These are phyloP conservation scores for Candida tammaniensis DNA, from an alignment of 805 yeast species.

Conservation along the genomic window DNA sequence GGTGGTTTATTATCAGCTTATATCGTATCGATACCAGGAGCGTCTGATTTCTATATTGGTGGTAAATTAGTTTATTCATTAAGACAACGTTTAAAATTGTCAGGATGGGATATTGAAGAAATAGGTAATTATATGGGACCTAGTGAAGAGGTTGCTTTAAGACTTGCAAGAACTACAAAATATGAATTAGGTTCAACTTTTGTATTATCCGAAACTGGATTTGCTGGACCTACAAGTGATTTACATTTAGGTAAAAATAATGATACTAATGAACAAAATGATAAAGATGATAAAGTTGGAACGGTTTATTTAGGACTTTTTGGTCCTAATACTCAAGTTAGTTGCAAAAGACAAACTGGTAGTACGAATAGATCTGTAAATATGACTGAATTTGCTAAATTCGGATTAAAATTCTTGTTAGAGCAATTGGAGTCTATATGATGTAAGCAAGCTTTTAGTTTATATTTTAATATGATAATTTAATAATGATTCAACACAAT, in stretches of 20 bases:
- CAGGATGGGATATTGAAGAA: slow-evolving; percentile 77
- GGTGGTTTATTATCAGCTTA: slow-evolving; percentile 85
- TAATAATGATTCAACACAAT: no score
- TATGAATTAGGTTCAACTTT: slow-evolving; percentile 81
- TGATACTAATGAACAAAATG: slow-evolving; percentile 5
- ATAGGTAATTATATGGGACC: slow-evolving; percentile 79
- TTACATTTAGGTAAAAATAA: slow-evolving; percentile 33
- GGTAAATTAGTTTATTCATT: slow-evolving; percentile 79
- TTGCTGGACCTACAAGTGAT: slow-evolving; percentile 71
- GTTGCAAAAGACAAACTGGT: slow-evolving; percentile 47
- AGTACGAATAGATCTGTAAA: slow-evolving; percentile 55
- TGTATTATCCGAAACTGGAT: slow-evolving; percentile 82
- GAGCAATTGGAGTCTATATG: slow-evolving; percentile 47
- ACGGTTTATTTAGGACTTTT: slow-evolving; percentile 69
- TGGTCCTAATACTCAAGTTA: slow-evolving; percentile 58
- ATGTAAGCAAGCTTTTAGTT: no score
- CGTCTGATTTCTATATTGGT: slow-evolving; percentile 79
- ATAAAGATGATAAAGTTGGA: slow-evolving; percentile 43
- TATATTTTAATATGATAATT: no score
- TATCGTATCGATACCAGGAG: slow-evolving; percentile 80
- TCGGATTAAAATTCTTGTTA: slow-evolving; percentile 61
- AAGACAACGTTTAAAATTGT: slow-evolving; percentile 66
- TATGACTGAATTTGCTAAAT: slow-evolving; percentile 72
- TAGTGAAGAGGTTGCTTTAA: slow-evolving; percentile 66
- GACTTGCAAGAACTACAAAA: slow-evolving; percentile 74